Percentiles rank a stretch among this genome's conserved stretches.
These are phyloP conservation scores for Acacia confusa DNA, from an alignment of 306 rosid species.

Conservation along the genomic window DNA sequence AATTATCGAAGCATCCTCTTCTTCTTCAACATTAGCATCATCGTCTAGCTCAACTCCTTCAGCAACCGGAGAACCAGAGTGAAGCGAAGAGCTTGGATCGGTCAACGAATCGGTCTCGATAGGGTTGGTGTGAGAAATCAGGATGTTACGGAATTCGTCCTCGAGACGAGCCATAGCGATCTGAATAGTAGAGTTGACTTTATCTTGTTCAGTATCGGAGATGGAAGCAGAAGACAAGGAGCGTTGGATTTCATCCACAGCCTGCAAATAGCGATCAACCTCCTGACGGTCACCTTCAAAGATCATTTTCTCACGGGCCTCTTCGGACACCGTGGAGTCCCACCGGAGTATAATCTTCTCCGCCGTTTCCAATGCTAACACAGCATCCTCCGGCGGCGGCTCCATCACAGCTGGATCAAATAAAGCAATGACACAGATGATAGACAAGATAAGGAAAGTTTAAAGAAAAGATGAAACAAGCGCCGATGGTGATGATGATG, in stretches of 20 bases:
- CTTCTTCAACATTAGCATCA: neutral
- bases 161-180: conserved; percentile 98
- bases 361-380: conserved; percentile 53
- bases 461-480: neutral
- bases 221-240: conserved; percentile 62
- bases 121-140: conserved; percentile 65
- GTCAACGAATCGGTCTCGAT: conserved; percentile 60
- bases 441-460: neutral
- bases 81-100: conserved; percentile 55
- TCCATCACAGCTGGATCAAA: conserved; percentile 32
- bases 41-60: neutral
- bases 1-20: conserved; percentile 22
- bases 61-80: neutral
- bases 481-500: neutral
- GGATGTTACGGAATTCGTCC: conserved; percentile 93
- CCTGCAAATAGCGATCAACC: conserved; percentile 74
- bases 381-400: conserved; percentile 45
- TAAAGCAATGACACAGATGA: neutral
- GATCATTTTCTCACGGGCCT: conserved; percentile 75
- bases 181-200: conserved; percentile 73
- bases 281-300: conserved; percentile 76
- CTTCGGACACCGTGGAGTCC: conserved; percentile 95
- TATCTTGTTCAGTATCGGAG: conserved; percentile 50
- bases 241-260: conserved; percentile 93
- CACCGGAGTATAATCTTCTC: conserved; percentile 82